Conservation (phyloP, 345 rosid species). For the Pistacia integerrima region DNA sequence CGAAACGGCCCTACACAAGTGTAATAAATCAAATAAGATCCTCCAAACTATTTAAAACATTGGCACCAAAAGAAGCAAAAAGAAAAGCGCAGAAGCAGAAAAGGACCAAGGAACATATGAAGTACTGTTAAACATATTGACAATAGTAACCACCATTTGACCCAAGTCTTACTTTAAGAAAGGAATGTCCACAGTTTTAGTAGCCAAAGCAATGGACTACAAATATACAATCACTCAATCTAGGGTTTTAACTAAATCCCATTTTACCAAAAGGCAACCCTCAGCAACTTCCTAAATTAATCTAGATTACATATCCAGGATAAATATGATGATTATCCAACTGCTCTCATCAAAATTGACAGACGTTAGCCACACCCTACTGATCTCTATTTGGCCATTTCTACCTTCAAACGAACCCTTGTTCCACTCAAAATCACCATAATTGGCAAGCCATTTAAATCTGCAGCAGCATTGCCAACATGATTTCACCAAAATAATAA, state of each 20-base stretch:
- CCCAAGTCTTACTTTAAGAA: not conserved
- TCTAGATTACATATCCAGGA: not conserved
- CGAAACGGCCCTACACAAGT: conserved; percentile 76
- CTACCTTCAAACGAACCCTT: no score
- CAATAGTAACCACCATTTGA: not conserved
- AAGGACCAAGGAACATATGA: not conserved
- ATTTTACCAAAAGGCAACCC: not conserved
- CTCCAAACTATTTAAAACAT: not conserved
- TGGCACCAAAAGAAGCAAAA: not conserved
- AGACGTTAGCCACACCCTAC: no score
- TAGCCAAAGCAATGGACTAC: not conserved
- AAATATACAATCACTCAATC: not conserved
- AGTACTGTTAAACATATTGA: not conserved
- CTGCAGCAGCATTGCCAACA: not conserved
- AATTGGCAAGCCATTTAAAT: not conserved
- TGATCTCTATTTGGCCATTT: no score
- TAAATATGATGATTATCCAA: not conserved
- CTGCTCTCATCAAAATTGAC: not conserved
- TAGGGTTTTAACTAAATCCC: no score
- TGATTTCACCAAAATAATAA: not conserved
- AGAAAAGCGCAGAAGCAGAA: not conserved
- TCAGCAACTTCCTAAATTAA: not conserved
- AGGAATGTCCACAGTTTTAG: not conserved
- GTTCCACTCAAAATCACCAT: no score
- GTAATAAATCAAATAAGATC: conserved; percentile 33